A percentile compares a stretch with the other conserved stretches of the same genome.
Conservation (phyloP, 163 green algal species). For the Scenedesmus sp. region DNA sequence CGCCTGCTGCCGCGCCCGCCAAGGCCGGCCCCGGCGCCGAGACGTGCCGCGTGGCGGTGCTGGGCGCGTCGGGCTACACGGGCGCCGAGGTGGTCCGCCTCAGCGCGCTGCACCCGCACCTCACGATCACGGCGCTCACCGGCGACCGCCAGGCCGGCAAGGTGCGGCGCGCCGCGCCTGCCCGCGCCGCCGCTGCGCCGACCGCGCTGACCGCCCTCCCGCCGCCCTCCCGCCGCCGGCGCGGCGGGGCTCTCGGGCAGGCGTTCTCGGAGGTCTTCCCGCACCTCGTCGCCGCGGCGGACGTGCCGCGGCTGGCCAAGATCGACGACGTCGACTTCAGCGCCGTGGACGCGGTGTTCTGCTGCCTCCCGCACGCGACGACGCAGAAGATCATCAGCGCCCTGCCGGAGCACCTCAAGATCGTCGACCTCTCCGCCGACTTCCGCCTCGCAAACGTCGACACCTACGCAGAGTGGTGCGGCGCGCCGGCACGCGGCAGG, state of each 20-base stretch:
- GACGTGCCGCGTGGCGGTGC: constrained; percentile 75
- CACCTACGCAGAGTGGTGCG: constrained; percentile 92
- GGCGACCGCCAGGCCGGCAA: constrained; percentile 93
- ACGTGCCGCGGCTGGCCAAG: constrained; percentile 87
- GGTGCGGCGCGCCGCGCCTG: constrained; percentile 44
- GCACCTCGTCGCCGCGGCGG: constrained; percentile 78
- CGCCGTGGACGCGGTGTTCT: constrained; percentile 94
- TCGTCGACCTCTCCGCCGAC: constrained; percentile 97
- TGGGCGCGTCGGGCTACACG: constrained; percentile 96
- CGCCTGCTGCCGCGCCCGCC: no score
- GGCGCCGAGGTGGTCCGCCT: constrained; percentile 92
- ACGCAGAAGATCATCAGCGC: constrained; percentile 90
- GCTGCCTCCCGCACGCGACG: constrained; percentile 96
- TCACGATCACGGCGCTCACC: constrained; percentile 88
- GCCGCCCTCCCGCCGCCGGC: background rate
- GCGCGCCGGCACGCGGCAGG: no score
- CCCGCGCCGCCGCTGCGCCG: no score
- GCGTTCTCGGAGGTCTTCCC: constrained; percentile 93
- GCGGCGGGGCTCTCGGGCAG: constrained; percentile 42
- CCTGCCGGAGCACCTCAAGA: constrained; percentile 87
- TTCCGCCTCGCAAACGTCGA: constrained; percentile 90
- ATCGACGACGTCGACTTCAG: constrained; percentile 92
- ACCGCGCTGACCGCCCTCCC: background rate
- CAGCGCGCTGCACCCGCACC: constrained; percentile 82
- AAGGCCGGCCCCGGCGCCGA: background rate